These are phyloP conservation scores for Lagenaria siceraria DNA, from an alignment of 306 rosid genomes.

Conservation along the genomic window DNA sequence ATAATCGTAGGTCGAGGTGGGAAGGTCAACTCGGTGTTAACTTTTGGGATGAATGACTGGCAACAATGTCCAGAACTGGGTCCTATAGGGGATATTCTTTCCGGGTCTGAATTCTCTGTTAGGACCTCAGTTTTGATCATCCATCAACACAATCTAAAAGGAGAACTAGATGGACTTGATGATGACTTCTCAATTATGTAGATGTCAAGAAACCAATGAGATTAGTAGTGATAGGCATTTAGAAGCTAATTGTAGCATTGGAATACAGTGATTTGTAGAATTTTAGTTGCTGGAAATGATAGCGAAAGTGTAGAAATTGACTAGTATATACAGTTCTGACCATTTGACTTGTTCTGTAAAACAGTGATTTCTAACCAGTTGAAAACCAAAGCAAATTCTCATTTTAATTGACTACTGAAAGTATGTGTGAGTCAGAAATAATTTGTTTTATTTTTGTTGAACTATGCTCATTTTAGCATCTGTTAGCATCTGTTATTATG, in stretches of 20 bases:
- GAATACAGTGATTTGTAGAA: slow-evolving; percentile 10
- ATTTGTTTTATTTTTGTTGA: no score
- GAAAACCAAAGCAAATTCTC: background rate
- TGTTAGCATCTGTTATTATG: no score
- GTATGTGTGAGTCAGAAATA: background rate
- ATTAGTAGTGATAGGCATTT: background rate
- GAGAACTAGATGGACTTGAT: slow-evolving; percentile 82
- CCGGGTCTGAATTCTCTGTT: slow-evolving; percentile 64
- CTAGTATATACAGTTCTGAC: slow-evolving; percentile 1
- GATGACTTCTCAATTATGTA: slow-evolving; percentile 79
- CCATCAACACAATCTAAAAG: slow-evolving; percentile 56
- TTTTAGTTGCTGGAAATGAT: slow-evolving; percentile 22
- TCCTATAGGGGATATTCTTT: slow-evolving; percentile 89
- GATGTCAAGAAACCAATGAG: background rate
- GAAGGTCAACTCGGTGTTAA: slow-evolving; percentile 54
- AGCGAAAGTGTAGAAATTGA: slow-evolving; percentile 23
- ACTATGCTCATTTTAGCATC: no score
- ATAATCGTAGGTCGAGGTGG: slow-evolving; percentile 78
- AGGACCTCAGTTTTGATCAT: slow-evolving; percentile 62
- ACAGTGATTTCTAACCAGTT: background rate
- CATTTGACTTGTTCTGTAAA: background rate
- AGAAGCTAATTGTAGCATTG: slow-evolving; percentile 8
- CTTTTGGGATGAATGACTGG: slow-evolving; percentile 88
- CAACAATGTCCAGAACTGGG: slow-evolving; percentile 91
- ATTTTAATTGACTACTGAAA: background rate